Percentiles rank a stretch among this genome's conserved stretches.
These are phyloP conservation scores for Botrytis deweyae DNA, from an alignment of 2,329 filamentous ascomycete genomes.

Conservation along the genomic window DNA sequence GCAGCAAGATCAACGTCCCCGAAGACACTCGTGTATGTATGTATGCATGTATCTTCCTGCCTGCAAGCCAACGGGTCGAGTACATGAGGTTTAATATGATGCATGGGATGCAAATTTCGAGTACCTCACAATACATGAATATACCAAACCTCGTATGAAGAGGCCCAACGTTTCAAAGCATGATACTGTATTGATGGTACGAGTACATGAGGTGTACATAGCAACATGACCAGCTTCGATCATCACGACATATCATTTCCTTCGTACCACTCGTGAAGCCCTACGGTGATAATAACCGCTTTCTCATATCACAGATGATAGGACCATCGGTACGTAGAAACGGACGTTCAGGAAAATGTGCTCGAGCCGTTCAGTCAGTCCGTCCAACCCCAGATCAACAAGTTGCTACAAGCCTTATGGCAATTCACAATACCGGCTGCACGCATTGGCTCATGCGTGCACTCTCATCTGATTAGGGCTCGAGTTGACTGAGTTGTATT, in stretches of 20 bases:
- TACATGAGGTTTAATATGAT: not conserved
- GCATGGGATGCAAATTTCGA: not conserved
- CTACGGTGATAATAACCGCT: not conserved
- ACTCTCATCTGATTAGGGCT: slow-evolving; percentile 4
- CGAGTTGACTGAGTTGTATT: not conserved
- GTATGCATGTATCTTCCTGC: slow-evolving; percentile 2
- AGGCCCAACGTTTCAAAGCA: slow-evolving; percentile 10
- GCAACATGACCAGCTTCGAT: not conserved
- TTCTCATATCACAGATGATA: not conserved
- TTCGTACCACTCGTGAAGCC: not conserved
- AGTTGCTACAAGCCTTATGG: not conserved
- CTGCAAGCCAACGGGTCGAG: slow-evolving; percentile 11
- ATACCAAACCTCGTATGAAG: not conserved
- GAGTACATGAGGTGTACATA: not conserved
- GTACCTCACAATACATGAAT: not conserved
- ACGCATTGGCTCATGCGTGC: not conserved
- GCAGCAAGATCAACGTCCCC: slow-evolving; percentile 21
- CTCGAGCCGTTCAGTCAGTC: not conserved
- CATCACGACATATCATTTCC: not conserved
- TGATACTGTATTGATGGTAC: not conserved
- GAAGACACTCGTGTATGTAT: slow-evolving; percentile 6
- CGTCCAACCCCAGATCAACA: slow-evolving; percentile 1
- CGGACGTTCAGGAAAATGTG: not conserved
- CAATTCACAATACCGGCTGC: not conserved
- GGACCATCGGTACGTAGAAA: not conserved